Evolutionary conservation across 2,329 filamentous ascomycete genomes (phyloP).

Genomic region (Paecilomyces dactylethromorphus): DNA sequence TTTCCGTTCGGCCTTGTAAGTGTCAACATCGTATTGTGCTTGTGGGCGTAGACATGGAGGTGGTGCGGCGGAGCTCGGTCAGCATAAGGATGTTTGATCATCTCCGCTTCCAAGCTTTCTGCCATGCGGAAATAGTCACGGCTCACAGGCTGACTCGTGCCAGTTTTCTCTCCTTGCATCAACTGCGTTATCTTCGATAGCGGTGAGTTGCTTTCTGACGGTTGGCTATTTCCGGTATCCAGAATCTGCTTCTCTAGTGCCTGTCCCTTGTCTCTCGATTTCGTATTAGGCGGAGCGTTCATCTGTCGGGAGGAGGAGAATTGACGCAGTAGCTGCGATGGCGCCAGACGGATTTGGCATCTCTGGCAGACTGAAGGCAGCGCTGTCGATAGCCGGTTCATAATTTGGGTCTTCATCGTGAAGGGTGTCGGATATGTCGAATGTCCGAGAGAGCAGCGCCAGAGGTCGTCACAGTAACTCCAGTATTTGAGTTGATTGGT

Average conservation of each 20-base stretch:
- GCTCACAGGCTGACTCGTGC: constrained; percentile 12
- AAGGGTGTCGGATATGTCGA: constrained; percentile 1
- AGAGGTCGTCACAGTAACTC: neutral
- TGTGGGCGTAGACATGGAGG: constrained; percentile 77
- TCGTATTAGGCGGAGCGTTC: constrained; percentile 7
- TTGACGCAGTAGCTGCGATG: constrained; percentile 16
- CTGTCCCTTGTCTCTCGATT: constrained; percentile 11
- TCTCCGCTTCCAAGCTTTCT: constrained; percentile 26
- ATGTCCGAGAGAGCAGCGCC: neutral
- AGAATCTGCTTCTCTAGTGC: constrained; percentile 24
- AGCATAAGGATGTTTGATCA: constrained; percentile 29
- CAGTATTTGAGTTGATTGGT: neutral
- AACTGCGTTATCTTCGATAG: constrained; percentile 23
- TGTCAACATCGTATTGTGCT: constrained; percentile 94
- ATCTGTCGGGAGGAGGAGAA: constrained; percentile 27
- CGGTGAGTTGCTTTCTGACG: constrained; percentile 15
- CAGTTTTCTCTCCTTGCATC: constrained; percentile 21
- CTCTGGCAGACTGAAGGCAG: constrained; percentile 25
- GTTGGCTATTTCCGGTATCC: constrained; percentile 11
- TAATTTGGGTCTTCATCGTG: constrained; percentile 27
- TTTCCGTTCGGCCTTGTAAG: constrained; percentile 75
- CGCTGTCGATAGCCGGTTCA: constrained; percentile 22
- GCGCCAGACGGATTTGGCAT: constrained; percentile 15
- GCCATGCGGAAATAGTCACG: constrained; percentile 25
- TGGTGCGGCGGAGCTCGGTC: constrained; percentile 58